Evolutionary conservation across 306 rosid species (phyloP), one percentile per base, ranked within the genome.

Genomic region (Luffa aegyptiaca): DNA sequence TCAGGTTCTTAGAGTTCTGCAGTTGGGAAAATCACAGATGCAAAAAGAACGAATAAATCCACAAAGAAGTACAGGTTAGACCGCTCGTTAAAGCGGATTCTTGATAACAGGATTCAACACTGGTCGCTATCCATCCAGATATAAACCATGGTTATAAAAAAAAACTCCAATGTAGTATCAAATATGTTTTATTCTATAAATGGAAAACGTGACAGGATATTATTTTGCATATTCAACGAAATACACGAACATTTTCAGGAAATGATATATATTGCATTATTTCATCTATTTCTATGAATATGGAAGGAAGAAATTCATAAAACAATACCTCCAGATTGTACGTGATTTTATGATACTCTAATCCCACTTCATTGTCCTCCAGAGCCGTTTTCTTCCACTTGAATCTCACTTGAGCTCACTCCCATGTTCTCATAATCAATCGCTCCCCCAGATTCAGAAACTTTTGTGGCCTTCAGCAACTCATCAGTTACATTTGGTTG

Each of bases 361-460:
- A 16, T 11, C 13, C 44, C 59, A 51, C n/a, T 17, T 77, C 58
- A 78, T 61, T 59, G 42, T 26, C 75, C 37, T 62, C 33, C 18
- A 3, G 61, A 48, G 3, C 36, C 41, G 13, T 20, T 65, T 14
- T 76, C 79, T 77, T 71, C 41, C 21, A 76, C 89, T 91, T 73
- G 85, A 68, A 89, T 91, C 88, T 95, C 97, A 35, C 85, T 64
- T 18, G 87, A 86, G 82, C 81, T 77, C 77, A 80, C 33, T 37
- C 33, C 81, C 11, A 81, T 80, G 79, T 79, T 84, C 74, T 76
- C 86, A 10, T 51, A 48, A 63, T 87, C 92, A 4, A 72, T 76
- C 42, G 87, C 82, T 35, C 89, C 97, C 52, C 92, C 96, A 73
- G 88, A 79, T 81, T 89, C 93, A 14, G 90, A 77, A 33, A 58